Base-by-base conservation (phyloP, 2,329 filamentous ascomycete species). In the Aspergillus texensis region DNA sequence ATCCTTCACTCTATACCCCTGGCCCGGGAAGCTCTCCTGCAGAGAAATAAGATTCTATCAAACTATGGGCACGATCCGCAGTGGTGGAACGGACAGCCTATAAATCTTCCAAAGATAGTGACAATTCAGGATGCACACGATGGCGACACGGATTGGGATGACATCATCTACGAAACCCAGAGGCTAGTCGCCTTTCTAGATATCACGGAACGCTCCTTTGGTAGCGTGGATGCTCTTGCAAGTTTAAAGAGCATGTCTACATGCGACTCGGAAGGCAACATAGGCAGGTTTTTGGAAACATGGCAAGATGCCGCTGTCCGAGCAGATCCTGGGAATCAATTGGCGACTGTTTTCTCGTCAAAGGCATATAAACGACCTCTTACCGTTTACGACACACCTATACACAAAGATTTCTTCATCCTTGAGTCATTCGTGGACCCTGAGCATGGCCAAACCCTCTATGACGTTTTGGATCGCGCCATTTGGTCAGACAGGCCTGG, bases 101-200 rank as follows among this genome's bases (percentile, higher is more conserved):
- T 86, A 30, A 76, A 81, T 34, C 73, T 82, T 16, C 79, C 84
- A 4, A 82, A 81, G 54, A 82, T 85, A 26, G 80, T 87, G n/a
- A 80, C 83, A 57, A 70, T 80, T 19, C 70, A 75, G 32, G 74
- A 78, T 62, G 70, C 74, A 34, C 68, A 71, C 10, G 71, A 72
- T 11, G 71, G 72, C 4, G 73, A 77, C 41, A 72, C 70, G 24
- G 74, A 79, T 43, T 75, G 75, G 67, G 77, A 81, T 46, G 80
- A 84, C 50, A 75, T 88, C 21, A 73, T 89, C 11, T 77, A 83
- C 55, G 88, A 89, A 73, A 78, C 82, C 41, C 88, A 90, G 71
- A 82, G 88, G 14, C 70, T 89, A 54, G 86, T 89, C 80, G 86
- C 87, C 5, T 87, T 89, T 60, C 73, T 89, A 55, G 85, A 88